phyloP scores from a whole-genome alignment of 192 early-diverging fungal genomes.

The Spinellus fusiger region DNA sequence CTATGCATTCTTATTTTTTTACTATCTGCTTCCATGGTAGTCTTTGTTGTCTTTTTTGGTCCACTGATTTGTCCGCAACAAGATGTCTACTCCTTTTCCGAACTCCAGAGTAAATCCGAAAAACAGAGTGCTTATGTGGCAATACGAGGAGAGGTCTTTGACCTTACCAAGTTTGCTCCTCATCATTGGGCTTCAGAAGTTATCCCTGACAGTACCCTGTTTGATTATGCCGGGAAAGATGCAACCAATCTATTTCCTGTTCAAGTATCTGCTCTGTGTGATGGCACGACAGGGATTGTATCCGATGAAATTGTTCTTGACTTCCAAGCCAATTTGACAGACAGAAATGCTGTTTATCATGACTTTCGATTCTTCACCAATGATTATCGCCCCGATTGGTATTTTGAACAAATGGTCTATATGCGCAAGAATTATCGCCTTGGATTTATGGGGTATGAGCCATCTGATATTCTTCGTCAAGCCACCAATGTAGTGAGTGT shows the following conservation, averaged over 20 bases:
- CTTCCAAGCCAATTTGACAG: conserved; percentile 42
- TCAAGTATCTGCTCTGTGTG: conserved; percentile 64
- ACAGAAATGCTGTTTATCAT: conserved; percentile 55
- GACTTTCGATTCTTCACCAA: conserved; percentile 70
- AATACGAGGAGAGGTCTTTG: conserved; percentile 80
- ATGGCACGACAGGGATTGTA: conserved; percentile 47
- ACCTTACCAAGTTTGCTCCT: conserved; percentile 58
- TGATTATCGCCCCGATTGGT: conserved; percentile 65
- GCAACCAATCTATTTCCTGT: conserved; percentile 66
- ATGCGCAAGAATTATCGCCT: conserved; percentile 58
- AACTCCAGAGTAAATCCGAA: conserved; percentile 36
- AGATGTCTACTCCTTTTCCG: conserved; percentile 62
- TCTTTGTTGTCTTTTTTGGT: conserved; percentile 78
- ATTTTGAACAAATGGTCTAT: conserved; percentile 58
- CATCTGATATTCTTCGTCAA: conserved; percentile 49
- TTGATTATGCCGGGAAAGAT: conserved; percentile 53
- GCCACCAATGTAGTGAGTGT: conserved; percentile 36
- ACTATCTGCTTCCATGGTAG: conserved; percentile 74
- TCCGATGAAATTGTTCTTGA: conserved; percentile 43
- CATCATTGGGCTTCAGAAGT: conserved; percentile 47
- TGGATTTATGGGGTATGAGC: conserved; percentile 64
- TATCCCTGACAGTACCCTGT: conserved; percentile 25
- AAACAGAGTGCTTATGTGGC: conserved; percentile 54
- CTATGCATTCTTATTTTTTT: conserved; percentile 82
- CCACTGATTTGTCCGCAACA: conserved; percentile 70